Evolutionary conservation across 306 rosid species (phyloP), one percentile per base, ranked within the genome.

Genomic region (Pachyrhizus erosus): DNA sequence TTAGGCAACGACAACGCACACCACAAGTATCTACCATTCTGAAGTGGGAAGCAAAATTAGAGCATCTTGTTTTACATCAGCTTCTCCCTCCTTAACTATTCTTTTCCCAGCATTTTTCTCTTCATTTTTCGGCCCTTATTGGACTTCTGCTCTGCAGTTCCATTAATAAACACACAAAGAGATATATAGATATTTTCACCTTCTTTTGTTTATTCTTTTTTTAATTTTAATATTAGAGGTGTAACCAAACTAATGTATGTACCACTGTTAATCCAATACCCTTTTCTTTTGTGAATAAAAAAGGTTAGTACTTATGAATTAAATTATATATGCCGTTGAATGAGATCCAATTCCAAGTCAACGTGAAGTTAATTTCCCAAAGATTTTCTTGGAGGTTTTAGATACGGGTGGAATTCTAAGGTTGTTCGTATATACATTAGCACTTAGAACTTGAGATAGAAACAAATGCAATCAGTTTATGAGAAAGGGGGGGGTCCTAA

Each of bases 81-180:
- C 17, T 52, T 75, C 57, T n/a, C 4, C 58, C 11, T 21, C 57
- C 70, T 76, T 26, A 43, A 26, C 45, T 77, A 27, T 77, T 64
- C 73, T 20, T 45, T 77, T 26, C 31, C 14, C 24, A 61, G 27
- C 21, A 18, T 61, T 34, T 11, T 6, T 18, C 57, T 76, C 27
- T 29, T 61, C 69, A 61, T 10, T 61, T 24, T 18, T 46, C 60
- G 43, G 43, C 71, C 18, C 43, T 60, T 58, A 74, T 26, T 42
- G 9, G 70, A 33, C 60, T 62, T 43, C 12, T 31, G 60, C 21
- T 43, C 12, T 31, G 60, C 21, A 18, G 4, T 52, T 52, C 60
- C 60, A 52, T 52, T 48, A 46, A 46, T 13, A 13, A 46, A 13
- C 52, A 46, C 54, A 14, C 54, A 0, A 5, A 48, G 4, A 20